Conservation (phyloP, 495 filamentous ascomycete species). For the Pyrenula aspistea region DNA sequence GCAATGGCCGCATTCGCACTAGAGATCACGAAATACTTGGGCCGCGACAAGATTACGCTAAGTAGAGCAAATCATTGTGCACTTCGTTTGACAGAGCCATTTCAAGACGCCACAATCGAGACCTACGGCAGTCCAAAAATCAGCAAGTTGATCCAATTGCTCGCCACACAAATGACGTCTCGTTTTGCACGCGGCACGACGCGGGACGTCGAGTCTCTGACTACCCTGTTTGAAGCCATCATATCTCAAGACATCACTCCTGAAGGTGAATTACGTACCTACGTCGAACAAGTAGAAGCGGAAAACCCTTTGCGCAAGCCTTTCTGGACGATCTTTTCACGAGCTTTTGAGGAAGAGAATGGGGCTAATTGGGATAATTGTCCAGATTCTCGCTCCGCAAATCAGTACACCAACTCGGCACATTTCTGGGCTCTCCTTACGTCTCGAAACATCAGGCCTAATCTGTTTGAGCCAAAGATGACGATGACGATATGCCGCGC, state of each 20-base stretch:
- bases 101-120: not conserved
- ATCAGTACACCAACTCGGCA: not conserved
- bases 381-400: too few species aligned
- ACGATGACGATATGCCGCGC: not conserved
- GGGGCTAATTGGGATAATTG: too few species aligned
- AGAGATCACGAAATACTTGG: not conserved
- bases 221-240: not conserved
- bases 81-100: not conserved
- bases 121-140: not conserved
- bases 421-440: not conserved
- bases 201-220: not conserved
- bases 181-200: not conserved
- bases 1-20: too few species aligned
- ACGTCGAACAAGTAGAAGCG: too few species aligned
- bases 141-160: not conserved
- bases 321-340: too few species aligned
- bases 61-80: not conserved
- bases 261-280: too few species aligned
- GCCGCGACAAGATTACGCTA: not conserved
- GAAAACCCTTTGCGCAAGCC: too few species aligned
- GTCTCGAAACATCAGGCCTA: not conserved
- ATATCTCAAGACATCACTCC: too few species aligned
- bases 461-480: not conserved
- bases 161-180: not conserved
- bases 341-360: too few species aligned